phyloP scores from a whole-genome alignment of 2,329 filamentous ascomycete genomes.

The Phoma sp. region DNA sequence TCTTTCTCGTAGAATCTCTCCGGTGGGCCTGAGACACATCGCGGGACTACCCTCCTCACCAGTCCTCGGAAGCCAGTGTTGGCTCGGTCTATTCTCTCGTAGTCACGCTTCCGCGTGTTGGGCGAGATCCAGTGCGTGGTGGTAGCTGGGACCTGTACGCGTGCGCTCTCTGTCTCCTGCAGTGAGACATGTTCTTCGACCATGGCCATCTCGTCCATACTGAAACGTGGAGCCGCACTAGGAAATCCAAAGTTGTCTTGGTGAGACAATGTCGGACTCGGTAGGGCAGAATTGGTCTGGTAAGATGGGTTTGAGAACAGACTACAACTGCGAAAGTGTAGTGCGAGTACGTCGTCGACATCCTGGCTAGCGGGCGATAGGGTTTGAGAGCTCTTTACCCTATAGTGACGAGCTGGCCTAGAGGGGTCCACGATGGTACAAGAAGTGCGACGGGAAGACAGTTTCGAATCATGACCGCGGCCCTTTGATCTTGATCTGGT shows the following conservation, averaged over 20 bases:
- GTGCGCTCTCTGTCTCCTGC: conserved; percentile 27
- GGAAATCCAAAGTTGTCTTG: conserved; percentile 19
- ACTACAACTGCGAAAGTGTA: conserved; percentile 49
- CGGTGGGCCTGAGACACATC: conserved; percentile 42
- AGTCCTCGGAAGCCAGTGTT: conserved; percentile 47
- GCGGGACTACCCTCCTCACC: conserved; percentile 38
- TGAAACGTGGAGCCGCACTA: conserved; percentile 23
- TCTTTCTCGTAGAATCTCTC: conserved; percentile 48
- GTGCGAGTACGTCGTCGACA: conserved; percentile 48
- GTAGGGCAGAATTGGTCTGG: conserved; percentile 28
- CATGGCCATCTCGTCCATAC: conserved; percentile 23
- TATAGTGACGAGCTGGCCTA: conserved; percentile 43
- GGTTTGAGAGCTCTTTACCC: conserved; percentile 43
- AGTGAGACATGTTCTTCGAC: conserved; percentile 16
- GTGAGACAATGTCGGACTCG: conserved; percentile 32
- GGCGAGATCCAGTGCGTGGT: conserved; percentile 49
- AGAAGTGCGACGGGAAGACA: conserved; percentile 46
- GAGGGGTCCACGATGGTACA: conserved; percentile 44
- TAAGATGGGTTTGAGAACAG: conserved; percentile 44
- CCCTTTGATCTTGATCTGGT: conserved; percentile 32
- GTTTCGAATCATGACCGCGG: conserved; percentile 38
- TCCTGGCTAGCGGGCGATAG: conserved; percentile 36
- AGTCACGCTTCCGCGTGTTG: conserved; percentile 42
- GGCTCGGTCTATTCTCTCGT: conserved; percentile 47
- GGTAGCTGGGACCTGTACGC: conserved; percentile 26